A percentile compares a stretch with the other conserved stretches of the same genome.
Conservation (phyloP, 2,329 filamentous ascomycete genomes). For the Rutstroemia sp. region DNA sequence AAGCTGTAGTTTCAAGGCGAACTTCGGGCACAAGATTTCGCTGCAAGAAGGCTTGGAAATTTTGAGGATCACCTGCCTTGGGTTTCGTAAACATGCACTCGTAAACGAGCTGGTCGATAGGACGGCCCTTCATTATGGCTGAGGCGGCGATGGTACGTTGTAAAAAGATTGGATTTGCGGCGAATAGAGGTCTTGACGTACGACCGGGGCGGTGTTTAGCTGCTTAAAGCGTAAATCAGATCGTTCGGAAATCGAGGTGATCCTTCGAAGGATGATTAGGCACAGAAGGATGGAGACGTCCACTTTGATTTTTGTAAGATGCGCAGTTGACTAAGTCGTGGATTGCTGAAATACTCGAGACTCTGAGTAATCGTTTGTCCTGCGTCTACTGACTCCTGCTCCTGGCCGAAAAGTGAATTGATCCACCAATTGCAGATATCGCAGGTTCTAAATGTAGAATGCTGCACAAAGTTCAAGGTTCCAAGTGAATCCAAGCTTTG, state of each 20-base stretch:
- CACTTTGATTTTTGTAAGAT: not conserved
- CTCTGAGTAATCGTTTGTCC: not conserved
- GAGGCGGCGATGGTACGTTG: conserved; percentile 4
- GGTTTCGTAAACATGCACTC: conserved; percentile 65
- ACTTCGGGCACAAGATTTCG: conserved; percentile 66
- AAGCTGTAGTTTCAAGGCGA: conserved; percentile 63
- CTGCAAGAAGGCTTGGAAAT: conserved; percentile 63
- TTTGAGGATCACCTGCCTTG: conserved; percentile 59
- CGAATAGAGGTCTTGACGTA: not conserved
- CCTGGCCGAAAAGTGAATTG: not conserved
- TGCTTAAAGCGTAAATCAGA: not conserved
- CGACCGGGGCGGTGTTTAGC: conserved; percentile 2
- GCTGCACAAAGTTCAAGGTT: not conserved
- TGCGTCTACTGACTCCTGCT: not conserved
- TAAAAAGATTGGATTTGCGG: conserved; percentile 1
- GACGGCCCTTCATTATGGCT: conserved; percentile 54
- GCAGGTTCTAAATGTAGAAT: conserved; percentile 1
- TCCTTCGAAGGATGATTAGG: conserved; percentile 8
- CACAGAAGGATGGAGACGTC: not conserved
- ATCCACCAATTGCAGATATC: not conserved
- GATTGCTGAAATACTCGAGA: not conserved
- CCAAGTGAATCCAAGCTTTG: not conserved
- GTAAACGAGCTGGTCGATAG: conserved; percentile 67
- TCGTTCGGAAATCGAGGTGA: not conserved
- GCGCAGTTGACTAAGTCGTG: not conserved